Base-by-base conservation (phyloP, 768 basidiomycete genomes). In the Cystoderma amianthinum region DNA sequence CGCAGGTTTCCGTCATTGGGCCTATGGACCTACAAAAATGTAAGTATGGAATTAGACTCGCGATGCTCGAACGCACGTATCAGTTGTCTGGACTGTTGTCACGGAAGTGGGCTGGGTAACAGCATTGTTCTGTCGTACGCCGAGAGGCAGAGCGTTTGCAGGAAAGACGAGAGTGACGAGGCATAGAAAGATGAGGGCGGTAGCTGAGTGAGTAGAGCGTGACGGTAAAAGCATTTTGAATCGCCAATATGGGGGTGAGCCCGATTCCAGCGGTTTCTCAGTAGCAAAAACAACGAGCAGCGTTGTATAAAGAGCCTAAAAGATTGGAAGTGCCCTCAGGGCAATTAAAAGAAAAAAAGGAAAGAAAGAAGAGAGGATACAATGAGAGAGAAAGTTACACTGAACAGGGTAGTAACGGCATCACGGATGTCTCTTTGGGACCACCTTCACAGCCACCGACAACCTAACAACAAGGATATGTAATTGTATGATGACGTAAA, bases 211-310 rank as follows among this genome's bases (percentile, higher is more conserved):
- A 55, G 44, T 49, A 25, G 49, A 50, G 53, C 52, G 60, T 41
- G 51, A 45, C 46, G 51, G 43, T 47, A 59, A 58, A 47, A 67
- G 58, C 72, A 75, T 74, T n/a, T n/a, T n/a, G n/a, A n/a, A n/a
- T n/a, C n/a, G n/a, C n/a, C n/a, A n/a, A n/a, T n/a, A 55, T 50
- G 54, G 59, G 37, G 19, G 5, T 56, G 65, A 67, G 66, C 58
- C 70, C 70, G 68, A 52, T 65, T 67, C 73, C 73, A 62, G 71
- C 72, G 71, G 69, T 64, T 64, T 67, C n/a, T n/a, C n/a, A n/a
- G n/a, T n/a, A n/a, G n/a, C n/a, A n/a, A 51, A 57, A 59, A 56
- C 52, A 43, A 48, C 53, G 49, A 48, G 58, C 55, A 56, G 50
- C 56, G 54, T 50, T 57, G 48, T 48, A n/a, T n/a, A n/a, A n/a